Base-by-base conservation (phyloP, 176 grass and related monocot genomes). In the Musa troglodytarum region DNA sequence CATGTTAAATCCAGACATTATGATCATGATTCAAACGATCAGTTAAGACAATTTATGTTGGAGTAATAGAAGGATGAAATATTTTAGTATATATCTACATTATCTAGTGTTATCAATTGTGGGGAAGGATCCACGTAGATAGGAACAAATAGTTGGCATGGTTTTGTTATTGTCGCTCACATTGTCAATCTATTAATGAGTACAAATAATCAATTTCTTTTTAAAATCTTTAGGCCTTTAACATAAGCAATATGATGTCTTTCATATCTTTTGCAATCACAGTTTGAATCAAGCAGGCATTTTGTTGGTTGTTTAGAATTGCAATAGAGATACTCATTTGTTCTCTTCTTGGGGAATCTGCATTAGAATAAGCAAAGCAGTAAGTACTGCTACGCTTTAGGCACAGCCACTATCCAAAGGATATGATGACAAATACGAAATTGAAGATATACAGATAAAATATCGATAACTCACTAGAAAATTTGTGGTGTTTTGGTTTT, bases 401-500 rank as follows among this genome's bases (percentile, higher is more conserved):
- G 16, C 17, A 20, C 17, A 61, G 2, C 6, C 57, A 61, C n/a
- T 61, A 9, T 61, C 57, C 13, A 61, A 19, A n/a, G 57, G n/a
- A 61, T 61, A 61, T 9, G 57, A n/a, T 9, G n/a, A 61, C 4
- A 17, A 17, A 61, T 22, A 28, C 65, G 14, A 81, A 28, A 14
- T 65, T 71, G 29, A 54, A 61, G 7, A 71, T 26, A 16, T 57
- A 73, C 21, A 81, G 15, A 34, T 13, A 59, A 81, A 20, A 77
- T 54, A 55, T 15, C 9, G 52, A 49, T 13, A 77, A 87, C 87
- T 87, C 71, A 97, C 93, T 81, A 79, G 90, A 73, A 63, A 86
- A 86, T 57, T 97, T 97, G 15, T 34, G 90, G 51, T 87, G 87
- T 72, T 82, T 87, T 49, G 81, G 61, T 83, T 94, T 99, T 81